Percentiles rank a stretch among this genome's conserved stretches.
Evolutionary conservation across 78 protist species (phyloP).

Genomic region (Protostelium mycophagum): DNA sequence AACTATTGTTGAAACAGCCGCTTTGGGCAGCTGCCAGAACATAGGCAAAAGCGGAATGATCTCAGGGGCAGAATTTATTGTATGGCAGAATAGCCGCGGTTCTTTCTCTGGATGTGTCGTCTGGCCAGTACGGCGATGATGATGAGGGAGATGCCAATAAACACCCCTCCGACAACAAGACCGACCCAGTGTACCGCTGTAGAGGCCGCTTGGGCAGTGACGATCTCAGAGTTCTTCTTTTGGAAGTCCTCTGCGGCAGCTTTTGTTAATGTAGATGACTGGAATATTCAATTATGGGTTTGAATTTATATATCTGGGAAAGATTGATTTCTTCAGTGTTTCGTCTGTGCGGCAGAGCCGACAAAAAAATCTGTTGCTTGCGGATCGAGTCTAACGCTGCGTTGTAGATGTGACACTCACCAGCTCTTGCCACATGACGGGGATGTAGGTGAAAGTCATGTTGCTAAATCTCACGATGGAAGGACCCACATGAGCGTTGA

Average conservation of each 20-base stretch:
- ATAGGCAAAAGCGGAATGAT: no score
- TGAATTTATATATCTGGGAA: no score
- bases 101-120: not conserved
- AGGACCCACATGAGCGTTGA: not conserved
- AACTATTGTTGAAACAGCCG: no score
- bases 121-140: not conserved
- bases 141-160: not conserved
- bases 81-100: not conserved
- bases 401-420: not conserved
- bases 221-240: not conserved
- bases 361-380: no score
- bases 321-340: no score
- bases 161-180: not conserved
- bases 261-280: not conserved
- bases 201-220: not conserved
- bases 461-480: not conserved
- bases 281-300: not conserved
- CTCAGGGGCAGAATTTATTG: no score
- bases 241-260: not conserved
- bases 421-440: not conserved
- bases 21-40: no score
- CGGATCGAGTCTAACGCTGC: no score
- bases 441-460: not conserved
- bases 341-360: no score
- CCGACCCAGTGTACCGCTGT: not conserved